Conservation (phyloP, 306 rosid species). For the Glycine tomentella region DNA sequence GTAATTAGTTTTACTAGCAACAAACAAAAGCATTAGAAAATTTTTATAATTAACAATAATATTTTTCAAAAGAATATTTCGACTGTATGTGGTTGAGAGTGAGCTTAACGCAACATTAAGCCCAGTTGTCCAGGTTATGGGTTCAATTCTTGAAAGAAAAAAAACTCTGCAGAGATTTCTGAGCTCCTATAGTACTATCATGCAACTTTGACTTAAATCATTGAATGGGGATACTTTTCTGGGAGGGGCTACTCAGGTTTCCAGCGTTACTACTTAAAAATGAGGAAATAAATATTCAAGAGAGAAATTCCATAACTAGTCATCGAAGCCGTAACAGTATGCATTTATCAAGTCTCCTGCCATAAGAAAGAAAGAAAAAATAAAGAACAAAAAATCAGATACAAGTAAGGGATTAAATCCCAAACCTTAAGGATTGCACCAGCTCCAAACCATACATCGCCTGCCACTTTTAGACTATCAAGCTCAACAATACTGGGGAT, state of each 20-base stretch:
- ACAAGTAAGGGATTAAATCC: conserved; percentile 12
- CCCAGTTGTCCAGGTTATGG: neutral
- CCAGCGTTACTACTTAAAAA: too few relatives aligned
- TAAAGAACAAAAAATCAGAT: conserved; percentile 7
- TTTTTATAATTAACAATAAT: neutral
- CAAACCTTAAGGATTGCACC: conserved; percentile 78
- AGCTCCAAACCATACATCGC: conserved; percentile 92
- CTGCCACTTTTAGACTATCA: conserved; percentile 81
- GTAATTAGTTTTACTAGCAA: neutral
- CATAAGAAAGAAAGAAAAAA: neutral
- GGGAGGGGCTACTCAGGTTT: too few relatives aligned
- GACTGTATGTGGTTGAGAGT: neutral
- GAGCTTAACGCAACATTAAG: conserved; percentile 1
- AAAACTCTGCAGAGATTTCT: too few relatives aligned
- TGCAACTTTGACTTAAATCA: too few relatives aligned
- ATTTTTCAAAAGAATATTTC: neutral
- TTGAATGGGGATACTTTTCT: too few relatives aligned
- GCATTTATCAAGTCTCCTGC: neutral
- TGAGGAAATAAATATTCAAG: neutral
- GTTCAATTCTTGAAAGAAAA: neutral
- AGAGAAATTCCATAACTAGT: conserved; percentile 6
- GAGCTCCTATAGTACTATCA: too few relatives aligned
- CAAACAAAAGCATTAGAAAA: neutral
- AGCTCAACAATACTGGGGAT: conserved; percentile 91
- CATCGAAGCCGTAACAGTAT: neutral